Evolutionary conservation across 2,329 filamentous ascomycete genomes (phyloP), one percentile per base, ranked within the genome.

Genomic region (Colletotrichum theobromicola): DNA sequence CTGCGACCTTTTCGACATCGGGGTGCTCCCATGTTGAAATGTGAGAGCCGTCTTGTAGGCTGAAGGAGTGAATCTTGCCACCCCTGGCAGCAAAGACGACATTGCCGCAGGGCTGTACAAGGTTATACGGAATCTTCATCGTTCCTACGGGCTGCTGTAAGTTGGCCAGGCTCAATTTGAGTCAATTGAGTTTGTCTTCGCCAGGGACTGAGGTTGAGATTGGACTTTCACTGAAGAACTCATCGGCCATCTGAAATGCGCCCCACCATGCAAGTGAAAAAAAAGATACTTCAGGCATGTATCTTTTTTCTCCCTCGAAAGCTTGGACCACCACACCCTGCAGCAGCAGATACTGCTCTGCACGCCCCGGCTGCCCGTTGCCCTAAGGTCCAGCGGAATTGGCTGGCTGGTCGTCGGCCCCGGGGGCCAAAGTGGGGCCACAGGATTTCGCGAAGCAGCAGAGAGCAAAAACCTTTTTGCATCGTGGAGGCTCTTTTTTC

Each of bases 61-160:
- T 88, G 81, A 95, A 93, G 4, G 91, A 90, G 79, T 94, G 90
- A 68, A 98, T 90, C 78, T 89, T 90, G 62, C 93, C 90, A 16
- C 94, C 95, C 75, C 92, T 92, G 30, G 94, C 94, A 46, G 93
- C 94, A 78, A 97, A 88, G 21, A 98, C 83, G 24, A 94, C 83
- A 77, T 88, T 82, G 60, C 89, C 89, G 77, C 88, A 87, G 42
- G 84, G 82, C 64, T 85, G 85, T 61, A 95, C 83, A 78, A 91
- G 90, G 78, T 93, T 93, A 79, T 94, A 94, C n/a, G 93, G 93
- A 72, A 90, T 81, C 76, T 84, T 84, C 84, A 88, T 87, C n/a
- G 77, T 81, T 57, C 65, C 7, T 24, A 13, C 15, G 57, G 42
- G 10, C 50, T 55, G 28, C 46, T 26, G 9, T 13, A 15, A 55